Percentiles rank a stretch among this genome's conserved stretches.
These are phyloP conservation scores for Rhipidocladum racemiflorum DNA, from an alignment of 176 grass and related monocot species.

Conservation along the genomic window DNA sequence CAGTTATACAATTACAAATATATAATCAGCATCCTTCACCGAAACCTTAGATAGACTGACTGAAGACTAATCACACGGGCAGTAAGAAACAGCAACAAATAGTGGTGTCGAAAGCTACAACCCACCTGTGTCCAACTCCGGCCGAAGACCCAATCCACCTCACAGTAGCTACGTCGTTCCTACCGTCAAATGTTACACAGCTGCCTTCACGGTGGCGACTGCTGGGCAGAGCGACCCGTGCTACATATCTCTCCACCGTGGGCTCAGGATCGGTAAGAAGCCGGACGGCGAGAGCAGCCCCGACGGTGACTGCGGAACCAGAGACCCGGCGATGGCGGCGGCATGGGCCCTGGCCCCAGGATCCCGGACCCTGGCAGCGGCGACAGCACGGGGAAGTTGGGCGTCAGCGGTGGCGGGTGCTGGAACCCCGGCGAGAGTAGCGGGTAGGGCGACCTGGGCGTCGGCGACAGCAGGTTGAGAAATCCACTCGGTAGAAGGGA, in stretches of 20 bases:
- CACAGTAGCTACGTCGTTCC: constrained; percentile 30
- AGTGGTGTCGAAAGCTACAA: constrained; percentile 35
- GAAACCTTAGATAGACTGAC: constrained; percentile 14
- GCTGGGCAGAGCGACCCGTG: not conserved
- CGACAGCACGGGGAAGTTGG: constrained; percentile 61
- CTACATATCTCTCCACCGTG: constrained; percentile 81
- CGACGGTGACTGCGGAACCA: constrained; percentile 68
- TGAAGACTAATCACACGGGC: constrained; percentile 34
- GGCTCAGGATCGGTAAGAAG: constrained; percentile 64
- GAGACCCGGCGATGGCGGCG: constrained; percentile 50
- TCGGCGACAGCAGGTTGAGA: constrained; percentile 66
- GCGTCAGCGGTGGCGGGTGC: constrained; percentile 48
- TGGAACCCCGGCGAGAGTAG: constrained; percentile 67
- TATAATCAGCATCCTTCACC: constrained; percentile 36
- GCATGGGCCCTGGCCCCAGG: constrained; percentile 59
- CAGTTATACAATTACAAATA: constrained; percentile 56
- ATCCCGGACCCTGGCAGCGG: constrained; percentile 61
- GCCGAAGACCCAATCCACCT: constrained; percentile 4
- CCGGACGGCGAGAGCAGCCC: constrained; percentile 67
- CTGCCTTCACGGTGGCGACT: not conserved
- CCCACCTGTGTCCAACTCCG: constrained; percentile 44
- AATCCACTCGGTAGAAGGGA: constrained; percentile 65
- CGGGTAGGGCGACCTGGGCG: constrained; percentile 68
- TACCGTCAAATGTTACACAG: constrained; percentile 50
- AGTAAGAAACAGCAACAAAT: constrained; percentile 42